A percentile compares a stretch with the other conserved stretches of the same genome.
These are phyloP conservation scores for Cylindrodendrum hubeiense DNA, from an alignment of 2,329 filamentous ascomycete genomes.

Conservation along the genomic window DNA sequence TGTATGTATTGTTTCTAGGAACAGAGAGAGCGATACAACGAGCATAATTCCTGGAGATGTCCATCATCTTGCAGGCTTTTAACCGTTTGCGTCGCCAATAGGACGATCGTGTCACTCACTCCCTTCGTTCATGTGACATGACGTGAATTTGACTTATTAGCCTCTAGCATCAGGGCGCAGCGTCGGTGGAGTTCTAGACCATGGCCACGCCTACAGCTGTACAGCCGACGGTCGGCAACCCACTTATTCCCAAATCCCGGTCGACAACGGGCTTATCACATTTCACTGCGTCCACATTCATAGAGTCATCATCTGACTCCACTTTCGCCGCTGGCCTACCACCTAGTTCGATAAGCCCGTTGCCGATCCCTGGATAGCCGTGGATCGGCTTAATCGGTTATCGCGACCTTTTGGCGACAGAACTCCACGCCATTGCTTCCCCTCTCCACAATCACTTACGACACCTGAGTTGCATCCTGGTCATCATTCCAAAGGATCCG, in stretches of 20 bases:
- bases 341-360: neutral
- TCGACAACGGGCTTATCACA: neutral
- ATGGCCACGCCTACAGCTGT: neutral
- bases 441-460: neutral
- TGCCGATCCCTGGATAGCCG: neutral
- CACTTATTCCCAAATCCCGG: conserved; percentile 1
- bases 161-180: neutral
- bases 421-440: neutral
- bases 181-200: neutral
- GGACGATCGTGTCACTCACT: neutral
- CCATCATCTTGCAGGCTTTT: neutral
- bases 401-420: neutral
- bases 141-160: neutral
- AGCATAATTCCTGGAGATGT: neutral
- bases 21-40: neutral
- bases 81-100: neutral
- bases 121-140: neutral
- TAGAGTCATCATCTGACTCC: neutral
- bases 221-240: conserved; percentile 25
- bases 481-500: neutral
- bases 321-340: neutral
- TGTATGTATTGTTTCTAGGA: neutral
- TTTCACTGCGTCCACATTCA: neutral
- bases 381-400: neutral
- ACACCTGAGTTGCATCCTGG: neutral